A percentile compares a stretch with the other conserved stretches of the same genome.
phyloP scores from a whole-genome alignment of 495 filamentous ascomycete genomes.

The Trichoderma virens region DNA sequence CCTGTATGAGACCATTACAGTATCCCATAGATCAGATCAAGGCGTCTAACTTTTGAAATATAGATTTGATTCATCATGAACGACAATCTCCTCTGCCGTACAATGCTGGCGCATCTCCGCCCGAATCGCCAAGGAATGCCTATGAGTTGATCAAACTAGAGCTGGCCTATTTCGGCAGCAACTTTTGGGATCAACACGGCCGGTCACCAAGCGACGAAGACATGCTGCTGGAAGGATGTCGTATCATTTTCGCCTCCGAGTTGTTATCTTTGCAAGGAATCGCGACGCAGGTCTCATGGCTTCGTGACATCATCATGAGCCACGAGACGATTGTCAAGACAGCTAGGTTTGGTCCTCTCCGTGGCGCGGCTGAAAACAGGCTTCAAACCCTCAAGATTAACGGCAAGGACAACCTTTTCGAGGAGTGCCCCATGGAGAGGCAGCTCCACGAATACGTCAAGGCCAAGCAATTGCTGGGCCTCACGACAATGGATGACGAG shows the following conservation, averaged over 20 bases:
- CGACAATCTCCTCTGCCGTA: conserved; percentile 41
- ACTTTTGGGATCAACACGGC: conserved; percentile 22
- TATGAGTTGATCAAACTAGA: conserved; percentile 47
- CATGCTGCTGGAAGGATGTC: conserved; percentile 34
- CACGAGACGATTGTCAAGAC: conserved; percentile 26
- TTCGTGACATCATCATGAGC: conserved; percentile 45
- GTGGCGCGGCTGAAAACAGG: conserved; percentile 23
- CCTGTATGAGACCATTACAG: conserved; percentile 34
- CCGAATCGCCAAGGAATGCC: conserved; percentile 32
- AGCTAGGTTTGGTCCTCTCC: conserved; percentile 30
- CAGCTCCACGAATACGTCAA: conserved; percentile 43
- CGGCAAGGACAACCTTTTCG: conserved; percentile 40
- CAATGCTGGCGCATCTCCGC: conserved; percentile 28
- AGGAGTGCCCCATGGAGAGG: conserved; percentile 38
- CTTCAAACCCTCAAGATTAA: conserved; percentile 35
- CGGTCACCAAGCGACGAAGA: conserved; percentile 32
- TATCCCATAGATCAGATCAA: conserved; percentile 10
- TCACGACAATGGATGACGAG: conserved; percentile 46
- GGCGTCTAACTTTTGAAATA: conserved; percentile 11
- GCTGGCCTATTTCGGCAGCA: conserved; percentile 33
- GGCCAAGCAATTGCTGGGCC: conserved; percentile 38
- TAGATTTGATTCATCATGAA: conserved; percentile 49
- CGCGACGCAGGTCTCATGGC: conserved; percentile 35
- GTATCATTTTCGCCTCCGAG: conserved; percentile 34
- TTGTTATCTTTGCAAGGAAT: conserved; percentile 21